These are phyloP conservation scores for Angomonas desouzai DNA, from an alignment of 208 protist genomes.

Conservation along the genomic window DNA sequence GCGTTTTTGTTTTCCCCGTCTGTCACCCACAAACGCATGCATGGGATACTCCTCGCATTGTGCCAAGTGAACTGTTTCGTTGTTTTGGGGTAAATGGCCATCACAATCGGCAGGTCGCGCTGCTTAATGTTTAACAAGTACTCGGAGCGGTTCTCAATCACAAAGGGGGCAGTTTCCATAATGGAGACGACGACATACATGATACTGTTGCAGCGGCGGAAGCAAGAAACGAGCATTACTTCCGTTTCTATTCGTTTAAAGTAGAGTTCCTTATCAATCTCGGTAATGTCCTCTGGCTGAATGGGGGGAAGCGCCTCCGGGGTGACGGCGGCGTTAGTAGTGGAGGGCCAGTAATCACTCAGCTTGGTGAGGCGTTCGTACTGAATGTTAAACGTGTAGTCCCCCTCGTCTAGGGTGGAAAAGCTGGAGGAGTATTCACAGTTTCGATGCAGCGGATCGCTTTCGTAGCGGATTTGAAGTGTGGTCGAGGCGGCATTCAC, in stretches of 20 bases:
- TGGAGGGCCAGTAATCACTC: conserved; percentile 41
- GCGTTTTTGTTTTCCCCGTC: conserved; percentile 5
- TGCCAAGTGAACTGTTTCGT: conserved; percentile 71
- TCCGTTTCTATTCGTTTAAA: conserved; percentile 32
- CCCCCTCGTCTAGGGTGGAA: conserved; percentile 35
- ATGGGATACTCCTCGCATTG: conserved; percentile 15
- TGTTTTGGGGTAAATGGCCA: conserved; percentile 45
- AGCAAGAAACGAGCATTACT: conserved; percentile 47
- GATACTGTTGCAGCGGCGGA: conserved; percentile 31
- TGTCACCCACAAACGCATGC: conserved; percentile 30
- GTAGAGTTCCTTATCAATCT: conserved; percentile 29
- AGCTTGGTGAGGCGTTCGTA: conserved; percentile 30
- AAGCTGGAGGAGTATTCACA: conserved; percentile 45
- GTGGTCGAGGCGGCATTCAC: neutral
- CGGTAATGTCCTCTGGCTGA: conserved; percentile 38
- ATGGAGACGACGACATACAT: conserved; percentile 53
- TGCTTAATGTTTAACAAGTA: conserved; percentile 55
- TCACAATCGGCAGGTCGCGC: conserved; percentile 18
- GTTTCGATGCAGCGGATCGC: conserved; percentile 19
- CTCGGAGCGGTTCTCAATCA: conserved; percentile 71
- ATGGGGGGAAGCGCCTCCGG: conserved; percentile 34
- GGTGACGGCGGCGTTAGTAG: neutral
- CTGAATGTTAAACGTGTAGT: conserved; percentile 46
- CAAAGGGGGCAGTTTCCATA: conserved; percentile 45
- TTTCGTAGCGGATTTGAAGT: conserved; percentile 5